Evolutionary conservation across 1,284 basidiomycete genomes (phyloP).

Genomic region (Taiwanofungus camphoratus): DNA sequence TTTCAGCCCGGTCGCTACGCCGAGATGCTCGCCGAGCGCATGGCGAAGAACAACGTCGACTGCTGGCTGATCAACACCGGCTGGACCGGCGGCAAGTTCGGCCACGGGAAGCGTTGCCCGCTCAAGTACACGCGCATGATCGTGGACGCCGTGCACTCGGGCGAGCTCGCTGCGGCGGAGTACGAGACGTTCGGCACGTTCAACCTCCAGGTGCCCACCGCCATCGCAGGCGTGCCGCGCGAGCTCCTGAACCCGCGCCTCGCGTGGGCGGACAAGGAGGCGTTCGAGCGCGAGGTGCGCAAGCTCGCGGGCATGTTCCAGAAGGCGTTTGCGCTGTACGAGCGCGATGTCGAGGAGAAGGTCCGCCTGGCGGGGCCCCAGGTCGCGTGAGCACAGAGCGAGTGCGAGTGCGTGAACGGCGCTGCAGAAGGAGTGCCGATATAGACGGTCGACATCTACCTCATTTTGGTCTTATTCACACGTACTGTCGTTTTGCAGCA

Average conservation of each 20-base stretch:
- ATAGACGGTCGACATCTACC: no score
- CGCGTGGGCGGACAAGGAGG: slow-evolving; percentile 84
- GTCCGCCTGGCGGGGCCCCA: slow-evolving; percentile 76
- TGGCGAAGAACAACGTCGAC: slow-evolving; percentile 87
- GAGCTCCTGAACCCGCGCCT: slow-evolving; percentile 83
- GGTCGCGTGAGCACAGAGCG: slow-evolving; percentile 8
- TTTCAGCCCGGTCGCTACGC: slow-evolving; percentile 89
- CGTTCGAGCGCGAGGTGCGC: slow-evolving; percentile 79
- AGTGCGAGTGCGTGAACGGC: slow-evolving; percentile 2
- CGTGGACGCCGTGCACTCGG: slow-evolving; percentile 96
- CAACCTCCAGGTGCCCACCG: slow-evolving; percentile 77
- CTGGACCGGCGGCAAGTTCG: slow-evolving; percentile 96
- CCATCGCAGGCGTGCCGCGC: slow-evolving; percentile 77
- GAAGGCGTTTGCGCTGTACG: slow-evolving; percentile 88
- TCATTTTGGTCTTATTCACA: no score
- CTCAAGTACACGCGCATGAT: slow-evolving; percentile 95
- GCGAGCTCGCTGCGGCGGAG: slow-evolving; percentile 82
- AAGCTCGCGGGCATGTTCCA: slow-evolving; percentile 91
- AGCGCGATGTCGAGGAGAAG: slow-evolving; percentile 74
- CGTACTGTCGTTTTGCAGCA: no score
- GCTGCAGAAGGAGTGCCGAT: no score
- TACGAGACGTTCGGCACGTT: slow-evolving; percentile 84
- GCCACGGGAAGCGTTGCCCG: slow-evolving; percentile 87
- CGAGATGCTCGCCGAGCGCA: slow-evolving; percentile 94
- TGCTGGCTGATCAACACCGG: slow-evolving; percentile 99